phyloP scores from a whole-genome alignment of 805 yeast species.

The Sugiyamaella lignohabitans region DNA sequence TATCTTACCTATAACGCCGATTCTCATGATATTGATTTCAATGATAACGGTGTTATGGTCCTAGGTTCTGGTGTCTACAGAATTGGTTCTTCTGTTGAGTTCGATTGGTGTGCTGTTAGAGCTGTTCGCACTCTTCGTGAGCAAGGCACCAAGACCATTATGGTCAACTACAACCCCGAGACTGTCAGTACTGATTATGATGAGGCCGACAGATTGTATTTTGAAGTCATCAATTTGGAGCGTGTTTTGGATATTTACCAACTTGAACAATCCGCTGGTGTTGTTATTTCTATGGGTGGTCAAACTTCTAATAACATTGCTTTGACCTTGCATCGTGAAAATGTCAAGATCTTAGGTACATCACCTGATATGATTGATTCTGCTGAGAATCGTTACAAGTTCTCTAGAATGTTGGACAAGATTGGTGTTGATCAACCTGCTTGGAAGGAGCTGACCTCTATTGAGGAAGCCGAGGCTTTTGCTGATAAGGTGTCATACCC shows the following conservation, averaged over 20 bases:
- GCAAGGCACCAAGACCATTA: slow-evolving; percentile 80
- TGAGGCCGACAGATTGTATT: slow-evolving; percentile 94
- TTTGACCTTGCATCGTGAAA: slow-evolving; percentile 82
- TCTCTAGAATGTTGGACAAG: slow-evolving; percentile 92
- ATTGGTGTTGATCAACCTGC: slow-evolving; percentile 99
- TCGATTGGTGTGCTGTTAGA: slow-evolving; percentile 99
- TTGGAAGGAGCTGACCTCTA: slow-evolving; percentile 94
- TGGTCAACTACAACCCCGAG: slow-evolving; percentile 98
- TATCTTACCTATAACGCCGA: slow-evolving; percentile 94
- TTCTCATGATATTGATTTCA: slow-evolving; percentile 75
- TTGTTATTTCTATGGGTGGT: slow-evolving; percentile 97
- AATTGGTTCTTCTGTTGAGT: slow-evolving; percentile 97
- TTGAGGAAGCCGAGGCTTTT: slow-evolving; percentile 85
- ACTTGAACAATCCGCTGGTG: slow-evolving; percentile 84
- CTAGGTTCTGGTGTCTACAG: slow-evolving; percentile 98
- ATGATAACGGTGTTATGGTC: slow-evolving; percentile 92
- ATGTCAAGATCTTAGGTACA: slow-evolving; percentile 92
- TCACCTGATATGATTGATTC: slow-evolving; percentile 98
- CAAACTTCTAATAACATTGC: slow-evolving; percentile 98
- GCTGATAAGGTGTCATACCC: slow-evolving; percentile 91
- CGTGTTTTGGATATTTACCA: slow-evolving; percentile 93
- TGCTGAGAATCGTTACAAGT: slow-evolving; percentile 97
- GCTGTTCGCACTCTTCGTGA: slow-evolving; percentile 91
- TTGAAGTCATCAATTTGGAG: slow-evolving; percentile 91
- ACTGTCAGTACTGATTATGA: slow-evolving; percentile 98